phyloP scores from a whole-genome alignment of 2,329 filamentous ascomycete genomes.

The Tolypocladium cylindrosporum region DNA sequence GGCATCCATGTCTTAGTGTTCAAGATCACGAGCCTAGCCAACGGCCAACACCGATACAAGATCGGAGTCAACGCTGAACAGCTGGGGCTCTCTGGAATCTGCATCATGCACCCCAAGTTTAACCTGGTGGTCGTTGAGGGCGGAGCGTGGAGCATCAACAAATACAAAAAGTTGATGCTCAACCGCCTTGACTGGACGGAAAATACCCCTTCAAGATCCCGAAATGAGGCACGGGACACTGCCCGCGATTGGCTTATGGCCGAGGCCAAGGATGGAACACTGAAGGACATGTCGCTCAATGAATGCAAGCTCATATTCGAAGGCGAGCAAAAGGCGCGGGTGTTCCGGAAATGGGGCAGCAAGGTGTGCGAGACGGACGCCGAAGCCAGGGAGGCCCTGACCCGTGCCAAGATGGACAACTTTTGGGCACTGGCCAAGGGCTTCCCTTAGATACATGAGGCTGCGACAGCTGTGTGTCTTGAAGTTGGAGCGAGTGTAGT shows the following conservation, averaged over 20 bases:
- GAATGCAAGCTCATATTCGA: conserved; percentile 82
- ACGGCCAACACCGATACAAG: conserved; percentile 89
- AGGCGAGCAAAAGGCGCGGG: conserved; percentile 70
- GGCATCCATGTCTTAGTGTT: conserved; percentile 83
- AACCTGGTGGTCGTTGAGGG: conserved; percentile 89
- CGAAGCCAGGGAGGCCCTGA: conserved; percentile 72
- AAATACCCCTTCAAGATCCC: conserved; percentile 60
- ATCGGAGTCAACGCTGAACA: conserved; percentile 90
- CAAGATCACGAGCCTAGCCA: conserved; percentile 79
- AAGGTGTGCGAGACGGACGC: conserved; percentile 89
- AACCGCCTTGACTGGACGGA: conserved; percentile 94
- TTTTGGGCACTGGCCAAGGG: conserved; percentile 89
- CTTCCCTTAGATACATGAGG: conserved; percentile 4
- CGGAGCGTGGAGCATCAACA: conserved; percentile 69
- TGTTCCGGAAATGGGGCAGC: conserved; percentile 80
- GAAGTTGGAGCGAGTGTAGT: too few species aligned
- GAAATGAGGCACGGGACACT: conserved; percentile 49
- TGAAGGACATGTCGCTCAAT: conserved; percentile 77
- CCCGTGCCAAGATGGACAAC: conserved; percentile 81
- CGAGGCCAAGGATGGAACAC: conserved; percentile 64
- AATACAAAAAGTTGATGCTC: conserved; percentile 88
- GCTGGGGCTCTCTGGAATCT: conserved; percentile 76
- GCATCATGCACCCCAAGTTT: conserved; percentile 81
- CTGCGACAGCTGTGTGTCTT: neutral
- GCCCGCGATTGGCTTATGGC: conserved; percentile 69